A percentile compares a stretch with the other conserved stretches of the same genome.
phyloP scores from a whole-genome alignment of 116 monocot genomes.

The Thalassia testudinum region DNA sequence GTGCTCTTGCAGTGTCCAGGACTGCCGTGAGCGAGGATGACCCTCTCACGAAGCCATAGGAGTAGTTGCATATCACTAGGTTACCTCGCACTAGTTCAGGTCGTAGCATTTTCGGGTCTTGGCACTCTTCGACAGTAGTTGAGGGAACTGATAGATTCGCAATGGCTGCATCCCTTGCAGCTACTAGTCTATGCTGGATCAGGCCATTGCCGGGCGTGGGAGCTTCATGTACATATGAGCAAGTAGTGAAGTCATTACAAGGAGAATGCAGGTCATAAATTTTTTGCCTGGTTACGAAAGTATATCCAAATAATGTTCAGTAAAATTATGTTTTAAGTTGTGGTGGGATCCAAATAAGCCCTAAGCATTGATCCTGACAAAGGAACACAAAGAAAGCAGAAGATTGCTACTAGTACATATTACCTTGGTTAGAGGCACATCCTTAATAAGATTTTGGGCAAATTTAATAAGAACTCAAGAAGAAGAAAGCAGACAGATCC shows the following conservation, averaged over 20 bases:
- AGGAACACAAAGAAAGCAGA: too few species aligned
- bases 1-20: slow-evolving; percentile 29
- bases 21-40: slow-evolving; percentile 34
- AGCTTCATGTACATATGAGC: slow-evolving; percentile 6
- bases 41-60: slow-evolving; percentile 41
- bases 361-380: too few species aligned
- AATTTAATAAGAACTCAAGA: too few species aligned
- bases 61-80: slow-evolving; percentile 65
- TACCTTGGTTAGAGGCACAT: too few species aligned
- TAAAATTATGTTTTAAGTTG: too few species aligned
- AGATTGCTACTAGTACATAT: too few species aligned
- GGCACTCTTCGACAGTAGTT: slow-evolving; percentile 43
- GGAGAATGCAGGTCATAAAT: background rate
- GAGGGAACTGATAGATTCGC: background rate
- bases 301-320: too few species aligned
- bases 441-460: too few species aligned
- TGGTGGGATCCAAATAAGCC: too few species aligned
- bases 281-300: too few species aligned
- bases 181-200: slow-evolving; percentile 25
- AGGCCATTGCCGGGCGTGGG: slow-evolving; percentile 31
- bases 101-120: slow-evolving; percentile 32
- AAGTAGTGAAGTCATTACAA: too few species aligned
- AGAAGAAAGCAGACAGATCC: too few species aligned
- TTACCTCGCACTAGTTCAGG: slow-evolving; percentile 17
- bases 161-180: slow-evolving; percentile 36